Evolutionary conservation across 345 rosid species (phyloP).

Genomic region (Jatropha curcas): DNA sequence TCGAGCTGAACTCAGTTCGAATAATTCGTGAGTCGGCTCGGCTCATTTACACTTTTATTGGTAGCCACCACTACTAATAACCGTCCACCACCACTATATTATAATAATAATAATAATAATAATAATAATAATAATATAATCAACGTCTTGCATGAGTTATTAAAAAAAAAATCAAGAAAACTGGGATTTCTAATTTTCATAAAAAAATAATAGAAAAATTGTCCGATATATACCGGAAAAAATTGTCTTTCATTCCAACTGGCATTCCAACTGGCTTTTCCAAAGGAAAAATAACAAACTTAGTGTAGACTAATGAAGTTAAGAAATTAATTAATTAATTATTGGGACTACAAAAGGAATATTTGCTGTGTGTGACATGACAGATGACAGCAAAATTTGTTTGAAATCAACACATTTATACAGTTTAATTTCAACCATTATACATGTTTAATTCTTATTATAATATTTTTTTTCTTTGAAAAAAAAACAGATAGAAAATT

Average conservation of each 20-base stretch:
- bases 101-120: too few relatives aligned
- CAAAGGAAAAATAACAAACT: background rate
- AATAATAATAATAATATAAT: too few relatives aligned
- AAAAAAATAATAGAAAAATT: slow-evolving; percentile 14
- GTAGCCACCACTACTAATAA: too few relatives aligned
- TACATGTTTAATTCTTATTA: background rate
- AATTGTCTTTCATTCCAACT: slow-evolving; percentile 19
- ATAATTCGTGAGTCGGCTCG: too few relatives aligned
- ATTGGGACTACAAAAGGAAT: slow-evolving; percentile 16
- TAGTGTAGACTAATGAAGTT: background rate
- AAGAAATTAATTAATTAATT: background rate
- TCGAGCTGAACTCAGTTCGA: too few relatives aligned
- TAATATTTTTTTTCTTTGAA: background rate
- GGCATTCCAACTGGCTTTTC: too few relatives aligned
- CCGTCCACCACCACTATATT: too few relatives aligned
- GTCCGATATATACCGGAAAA: slow-evolving; percentile 17
- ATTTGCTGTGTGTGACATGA: slow-evolving; percentile 33
- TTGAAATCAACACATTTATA: background rate
- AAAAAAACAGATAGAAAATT: background rate
- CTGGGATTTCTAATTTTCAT: background rate
- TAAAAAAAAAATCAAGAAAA: too few relatives aligned
- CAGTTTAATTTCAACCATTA: too few relatives aligned
- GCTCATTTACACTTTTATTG: too few relatives aligned
- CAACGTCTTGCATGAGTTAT: too few relatives aligned
- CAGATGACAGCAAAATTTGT: slow-evolving; percentile 27